A percentile compares a stretch with the other conserved stretches of the same genome.
Conservation (phyloP, 371 early-diverging fungal genomes). For the Coemansia sp. region DNA sequence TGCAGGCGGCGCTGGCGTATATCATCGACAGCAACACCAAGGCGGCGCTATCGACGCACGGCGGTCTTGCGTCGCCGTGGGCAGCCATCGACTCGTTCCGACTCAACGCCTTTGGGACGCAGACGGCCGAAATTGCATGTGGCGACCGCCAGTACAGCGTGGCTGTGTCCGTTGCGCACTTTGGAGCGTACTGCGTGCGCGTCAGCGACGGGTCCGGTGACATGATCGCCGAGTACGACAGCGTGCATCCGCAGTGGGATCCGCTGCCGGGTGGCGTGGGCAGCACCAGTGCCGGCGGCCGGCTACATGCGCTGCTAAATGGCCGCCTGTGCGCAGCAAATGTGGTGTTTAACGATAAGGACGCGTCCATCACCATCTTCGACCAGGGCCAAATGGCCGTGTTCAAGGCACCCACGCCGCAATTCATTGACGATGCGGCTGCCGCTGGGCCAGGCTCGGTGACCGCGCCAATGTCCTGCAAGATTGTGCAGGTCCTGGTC, state of each 20-base stretch:
- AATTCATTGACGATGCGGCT: conserved; percentile 56
- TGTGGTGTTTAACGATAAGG: conserved; percentile 26
- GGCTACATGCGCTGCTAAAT: conserved; percentile 27
- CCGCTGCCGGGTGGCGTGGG: conserved; percentile 10
- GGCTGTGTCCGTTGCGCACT: conserved; percentile 37
- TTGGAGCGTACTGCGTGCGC: conserved; percentile 9
- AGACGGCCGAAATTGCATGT: conserved; percentile 44
- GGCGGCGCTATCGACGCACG: conserved; percentile 10
- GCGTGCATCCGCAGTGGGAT: conserved; percentile 24
- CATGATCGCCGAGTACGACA: conserved; percentile 4
- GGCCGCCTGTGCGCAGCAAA: conserved; percentile 26
- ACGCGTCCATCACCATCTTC: conserved; percentile 32
- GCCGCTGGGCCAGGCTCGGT: conserved; percentile 64
- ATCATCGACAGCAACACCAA: conserved; percentile 48
- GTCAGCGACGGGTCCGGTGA: conserved; percentile 3
- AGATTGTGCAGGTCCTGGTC: conserved; percentile 84
- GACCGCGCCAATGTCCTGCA: conserved; percentile 95
- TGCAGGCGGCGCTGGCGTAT: conserved; percentile 71
- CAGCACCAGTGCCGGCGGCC: conserved; percentile 18
- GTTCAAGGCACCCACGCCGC: conserved; percentile 64
- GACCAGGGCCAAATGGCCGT: conserved; percentile 57
- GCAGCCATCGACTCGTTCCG: conserved; percentile 58
- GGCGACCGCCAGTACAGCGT: conserved; percentile 51
- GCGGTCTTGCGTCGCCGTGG: conserved; percentile 66
- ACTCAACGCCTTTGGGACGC: conserved; percentile 56